Evolutionary conservation across 1,284 basidiomycete species (phyloP), one percentile per base, ranked within the genome.

Genomic region (Boletus semigastroideus): DNA sequence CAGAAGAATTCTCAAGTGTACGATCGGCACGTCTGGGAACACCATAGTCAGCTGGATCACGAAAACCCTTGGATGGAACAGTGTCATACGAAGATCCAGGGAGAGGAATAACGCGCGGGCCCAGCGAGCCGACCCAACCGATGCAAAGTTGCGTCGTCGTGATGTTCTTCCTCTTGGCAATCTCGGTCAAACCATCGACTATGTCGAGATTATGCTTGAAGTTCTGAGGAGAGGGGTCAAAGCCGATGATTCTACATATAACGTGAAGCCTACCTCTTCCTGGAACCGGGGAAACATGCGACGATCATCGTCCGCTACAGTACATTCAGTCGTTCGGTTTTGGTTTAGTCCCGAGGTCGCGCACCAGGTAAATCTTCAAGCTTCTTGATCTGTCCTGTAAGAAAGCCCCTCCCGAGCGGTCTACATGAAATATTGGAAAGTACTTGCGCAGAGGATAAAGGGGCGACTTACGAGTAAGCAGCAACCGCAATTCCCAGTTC

Each of bases 71-170:
- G 8, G 7, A 28, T 10, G 30, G n/a, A 41, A 47, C 11, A 28
- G 17, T 20, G 5, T 36, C 59, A 39, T 61, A 65, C 59, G 62
- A 69, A 30, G 67, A 69, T 49, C 62, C 67, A 5, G 64, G 62
- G 5, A 65, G 42, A 16, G 62, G 62, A 22, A 65, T 63, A 16
- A 68, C 58, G 37, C 65, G 65, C 17, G 52, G 17, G 6, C 64
- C 64, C 14, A 67, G 56, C 13, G 58, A 64, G 31, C 52, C 19
- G 30, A 84, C 71, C 80, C 83, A 87, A 10, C 82, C 82, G 22
- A 88, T 71, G 33, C 76, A 75, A n/a, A 87, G 68, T 59, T 88
- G 84, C 5, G 77, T 74, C 0, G 78, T 63, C 9, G 78, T 78
- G n/a, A 80, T 57, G 3, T 72, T 72, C 66, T 77, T 78, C 60